phyloP scores from a whole-genome alignment of 2,329 filamentous ascomycete genomes.

The Clarireedia homoeocarpa region DNA sequence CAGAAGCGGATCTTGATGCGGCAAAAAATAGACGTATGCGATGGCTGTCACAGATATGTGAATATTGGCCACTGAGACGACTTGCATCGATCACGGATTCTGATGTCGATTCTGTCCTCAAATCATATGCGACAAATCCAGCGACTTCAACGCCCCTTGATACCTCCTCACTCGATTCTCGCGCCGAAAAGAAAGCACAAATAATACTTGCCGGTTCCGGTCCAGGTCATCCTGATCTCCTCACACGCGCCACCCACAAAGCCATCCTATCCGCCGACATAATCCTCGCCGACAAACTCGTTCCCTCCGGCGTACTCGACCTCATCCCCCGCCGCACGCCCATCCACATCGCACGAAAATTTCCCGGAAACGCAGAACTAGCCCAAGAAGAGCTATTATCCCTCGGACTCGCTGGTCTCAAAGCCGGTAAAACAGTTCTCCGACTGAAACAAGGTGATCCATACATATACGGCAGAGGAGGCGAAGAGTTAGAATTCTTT shows the following conservation, averaged over 20 bases:
- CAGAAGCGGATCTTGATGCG: constrained; percentile 63
- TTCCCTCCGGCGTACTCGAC: constrained; percentile 76
- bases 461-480: constrained; percentile 90
- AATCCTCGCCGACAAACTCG: constrained; percentile 80
- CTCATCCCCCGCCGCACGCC: constrained; percentile 84
- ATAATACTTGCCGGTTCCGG: constrained; percentile 89
- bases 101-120: constrained; percentile 71
- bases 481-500: constrained; percentile 88
- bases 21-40: constrained; percentile 76
- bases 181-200: constrained; percentile 44
- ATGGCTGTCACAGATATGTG: constrained; percentile 93
- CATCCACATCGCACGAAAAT: constrained; percentile 90
- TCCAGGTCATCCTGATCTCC: constrained; percentile 83
- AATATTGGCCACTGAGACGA: constrained; percentile 90
- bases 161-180: constrained; percentile 25
- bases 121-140: constrained; percentile 49
- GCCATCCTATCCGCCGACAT: constrained; percentile 69
- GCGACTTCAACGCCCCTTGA: constrained; percentile 26
- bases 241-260: constrained; percentile 75
- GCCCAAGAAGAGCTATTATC: constrained; percentile 85
- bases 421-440: constrained; percentile 70
- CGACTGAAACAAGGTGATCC: constrained; percentile 94
- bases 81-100: constrained; percentile 72
- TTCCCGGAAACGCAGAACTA: constrained; percentile 90
- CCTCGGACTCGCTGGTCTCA: constrained; percentile 62